These are phyloP conservation scores for Artemisia argyi DNA, from an alignment of 129 eudicot genomes.

Conservation along the genomic window DNA sequence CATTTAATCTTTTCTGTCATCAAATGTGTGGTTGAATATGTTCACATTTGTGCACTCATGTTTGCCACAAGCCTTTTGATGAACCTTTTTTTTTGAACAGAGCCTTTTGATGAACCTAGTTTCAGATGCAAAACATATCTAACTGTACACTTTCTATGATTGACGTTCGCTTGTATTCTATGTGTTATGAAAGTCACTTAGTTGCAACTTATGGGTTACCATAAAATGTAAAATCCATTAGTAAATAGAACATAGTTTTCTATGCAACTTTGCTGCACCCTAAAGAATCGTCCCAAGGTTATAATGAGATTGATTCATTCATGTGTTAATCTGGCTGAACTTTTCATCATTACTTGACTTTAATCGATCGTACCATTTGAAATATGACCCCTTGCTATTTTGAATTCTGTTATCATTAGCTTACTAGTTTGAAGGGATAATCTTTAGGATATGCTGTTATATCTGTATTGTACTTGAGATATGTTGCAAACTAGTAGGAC, in stretches of 20 bases:
- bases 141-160: not conserved
- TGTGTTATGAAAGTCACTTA: not conserved
- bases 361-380: too few relatives aligned
- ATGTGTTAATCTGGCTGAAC: not conserved
- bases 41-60: not conserved
- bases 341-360: too few relatives aligned
- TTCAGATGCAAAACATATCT: not conserved
- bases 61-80: not conserved
- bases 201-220: not conserved
- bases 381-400: too few relatives aligned
- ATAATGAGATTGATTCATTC: not conserved
- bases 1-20: not conserved
- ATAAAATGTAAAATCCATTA: constrained; percentile 4
- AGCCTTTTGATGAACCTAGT: not conserved
- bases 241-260: not conserved
- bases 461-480: not conserved
- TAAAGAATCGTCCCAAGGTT: not conserved
- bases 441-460: too few relatives aligned
- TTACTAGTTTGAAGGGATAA: too few relatives aligned
- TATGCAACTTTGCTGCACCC: constrained; percentile 5
- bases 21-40: not conserved
- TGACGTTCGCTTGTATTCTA: not conserved
- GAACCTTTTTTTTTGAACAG: too few relatives aligned
- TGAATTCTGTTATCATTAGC: too few relatives aligned
- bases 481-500: not conserved